Evolutionary conservation across 768 basidiomycete species (phyloP), one percentile per base, ranked within the genome.

Genomic region (Boletus edulis): DNA sequence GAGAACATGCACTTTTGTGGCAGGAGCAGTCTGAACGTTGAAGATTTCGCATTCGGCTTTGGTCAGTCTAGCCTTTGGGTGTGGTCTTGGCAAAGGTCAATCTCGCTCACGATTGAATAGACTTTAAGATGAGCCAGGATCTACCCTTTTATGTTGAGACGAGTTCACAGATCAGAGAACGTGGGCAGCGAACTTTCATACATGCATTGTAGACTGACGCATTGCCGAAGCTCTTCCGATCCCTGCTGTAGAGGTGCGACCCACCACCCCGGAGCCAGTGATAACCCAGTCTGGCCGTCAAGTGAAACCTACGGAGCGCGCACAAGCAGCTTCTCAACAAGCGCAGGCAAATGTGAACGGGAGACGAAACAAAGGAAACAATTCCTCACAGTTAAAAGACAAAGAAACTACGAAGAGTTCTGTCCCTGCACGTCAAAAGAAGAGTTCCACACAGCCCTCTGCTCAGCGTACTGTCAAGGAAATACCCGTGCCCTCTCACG

Each of bases 61-160:
- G 68, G 68, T 72, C 11, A 15, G 65, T 60, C 32, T n/a, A n/a
- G n/a, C n/a, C n/a, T 22, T 51, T 32, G 17, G 3, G 34, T 37
- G 27, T 35, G 22, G 41, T 51, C 31, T 34, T 9, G 31, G 17
- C 5, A 43, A 17, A 51, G 46, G 24, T 46, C 13, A 13, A 17
- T 10, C 17, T 50, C 12, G 31, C 45, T 57, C 18, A 55, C 6
- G 15, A 20, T 47, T 31, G 22, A 40, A 41, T 24, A 70, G 68
- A 70, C 40, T 66, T 70, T 35, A 54, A 29, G 31, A 70, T 70
- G 64, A 72, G 66, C 51, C 68, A 72, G 14, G 64, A 70, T 20
- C 29, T 70, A 15, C 68, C 70, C 11, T 70, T 70, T 51, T 56
- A 52, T 32, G 68, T 61, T 1, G 62, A 72, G 22, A 59, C 68